Base-by-base conservation (phyloP, 73 alveolate genomes). In the Breviolum minutum region DNA sequence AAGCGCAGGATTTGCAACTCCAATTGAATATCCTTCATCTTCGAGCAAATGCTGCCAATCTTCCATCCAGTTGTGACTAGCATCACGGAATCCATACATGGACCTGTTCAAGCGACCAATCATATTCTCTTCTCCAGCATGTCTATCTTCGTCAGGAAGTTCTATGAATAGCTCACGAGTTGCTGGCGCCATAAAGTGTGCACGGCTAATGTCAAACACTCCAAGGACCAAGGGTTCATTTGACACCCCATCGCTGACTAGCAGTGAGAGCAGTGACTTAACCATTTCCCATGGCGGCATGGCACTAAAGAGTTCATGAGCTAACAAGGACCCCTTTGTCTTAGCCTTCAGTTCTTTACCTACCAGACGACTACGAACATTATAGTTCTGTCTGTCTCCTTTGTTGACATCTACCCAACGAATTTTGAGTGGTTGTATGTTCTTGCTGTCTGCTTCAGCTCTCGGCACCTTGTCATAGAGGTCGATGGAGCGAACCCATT, bases 251-350 rank as follows among this genome's bases (percentile, higher is more conserved):
- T 89, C 96, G 12, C 60, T 69, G 22, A 89, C 96, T 62, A 89
- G 96, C 24, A 89, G 62, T 16, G 87, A 32, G 9, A 89, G 32
- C 71, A 89, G 48, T 17, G 96, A 10, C 73, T 89, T 89, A 40
- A 89, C 96, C 68, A 48, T 48, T 26, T 89, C 96, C 96, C 96
- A 89, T 10, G 96, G 96, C 26, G 96, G 94, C 79, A 62, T 85
- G 60, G 94, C 94, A n/a, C 30, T 8, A 29, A 85, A 85, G 80
- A 85, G 20, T 40, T 85, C 94, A 62, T 85, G 94, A 63, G 94
- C 94, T 62, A 85, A 62, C 61, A 85, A 40, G 22, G 94, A 76
- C 16, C n/a, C 77, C 94, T 85, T 85, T 30, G 94, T 85, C 62
- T 85, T 85, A 2, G 94, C 94, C 79, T 85, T 85, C 77, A 89